Evolutionary conservation across 176 grass and related monocot genomes (phyloP), one percentile per base, ranked within the genome.

Genomic region (Musa troglodytarum): DNA sequence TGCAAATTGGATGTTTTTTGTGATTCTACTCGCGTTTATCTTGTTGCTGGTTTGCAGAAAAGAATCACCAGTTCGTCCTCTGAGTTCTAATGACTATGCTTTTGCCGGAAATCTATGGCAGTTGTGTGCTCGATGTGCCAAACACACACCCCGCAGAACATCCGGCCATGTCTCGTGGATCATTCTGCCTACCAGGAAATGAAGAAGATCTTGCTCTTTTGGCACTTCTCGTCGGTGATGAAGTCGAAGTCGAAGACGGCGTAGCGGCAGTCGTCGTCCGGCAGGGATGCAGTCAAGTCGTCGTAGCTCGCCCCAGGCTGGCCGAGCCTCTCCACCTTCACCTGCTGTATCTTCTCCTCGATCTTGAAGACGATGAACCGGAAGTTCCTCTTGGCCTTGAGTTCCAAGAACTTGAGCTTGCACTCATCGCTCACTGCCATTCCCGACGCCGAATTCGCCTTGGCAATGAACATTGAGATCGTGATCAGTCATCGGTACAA

Each of bases 171-270:
- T 43, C 34, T 43, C 6, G 34, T 43, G 34, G 34, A 43, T 43
- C 34, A 43, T 43, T 43, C 34, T 43, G 34, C 34, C 34, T 1
- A 85, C 87, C 87, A 89, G 20, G 87, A 82, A 72, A 80, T 80
- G 78, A 80, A 80, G 78, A 80, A 72, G 68, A 80, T 80, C 68
- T 80, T 80, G 78, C 78, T 80, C 78, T 80, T 80, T 17, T 80
- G 78, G 65, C 78, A 80, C 13, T 80, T 80, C 78, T 80, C 78
- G 23, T 56, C 51, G 13, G 76, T 78, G 65, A 78, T 52, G 10
- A 78, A 78, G 4, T 78, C 76, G 11, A 78, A 78, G 22, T 78
- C 76, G 51, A 78, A 78, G 63, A 78, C 76, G 0, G 76, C 76
- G 1, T 78, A 78, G 64, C 76, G 76, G 65, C 76, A 78, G 9